Evolutionary conservation across 768 basidiomycete genomes (phyloP), one percentile per base, ranked within the genome.

Genomic region (Tricholoma saponaceum): DNA sequence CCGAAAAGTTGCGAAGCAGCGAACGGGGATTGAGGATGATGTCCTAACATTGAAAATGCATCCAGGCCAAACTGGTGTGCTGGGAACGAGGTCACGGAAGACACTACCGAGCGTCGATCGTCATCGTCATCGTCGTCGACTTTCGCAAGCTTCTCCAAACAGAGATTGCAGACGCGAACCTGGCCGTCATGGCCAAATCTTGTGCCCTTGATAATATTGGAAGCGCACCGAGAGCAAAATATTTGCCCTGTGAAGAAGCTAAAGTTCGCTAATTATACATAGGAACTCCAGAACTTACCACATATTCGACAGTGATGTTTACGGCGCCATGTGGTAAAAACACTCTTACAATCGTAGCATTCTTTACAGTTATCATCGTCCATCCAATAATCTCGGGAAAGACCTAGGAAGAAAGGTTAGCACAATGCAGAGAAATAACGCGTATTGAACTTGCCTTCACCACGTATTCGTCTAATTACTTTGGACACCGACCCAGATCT

Each of bases 231-330:
- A 30, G 92, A 93, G 71, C 97, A 99, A 69, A 98, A 99, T 69
- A 99, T 95, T 71, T 97, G 95, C 30, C 95, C 95, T 90, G 49
- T 58, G 32, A 5, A 54, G 49, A 49, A 49, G 47, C 26, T 49
- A 28, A 14, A 49, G 47, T n/a, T 49, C n/a, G 30, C 16, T 28
- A 13, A 16, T 10, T 5, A 4, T 52, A 5, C 7, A 35, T 47
- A 16, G 28, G 47, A 23, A 49, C 37, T 37, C 50, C 51, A 52
- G 16, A 44, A 72, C 81, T 56, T 67, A 89, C 94, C 94, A 67
- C 97, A 98, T 70, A 98, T 94, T 12, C 97, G 85, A 73, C 97
- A 99, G 69, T 99, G 97, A 66, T 99, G 97, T 70, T 95, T 97
- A 61, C 97, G 77, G 53, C 95, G 76, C 92, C 93, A 98, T 2